Percentiles rank a stretch among this genome's conserved stretches.
Conservation (phyloP, 2,329 filamentous ascomycete genomes). For the Ophiocordyceps sinensis region DNA sequence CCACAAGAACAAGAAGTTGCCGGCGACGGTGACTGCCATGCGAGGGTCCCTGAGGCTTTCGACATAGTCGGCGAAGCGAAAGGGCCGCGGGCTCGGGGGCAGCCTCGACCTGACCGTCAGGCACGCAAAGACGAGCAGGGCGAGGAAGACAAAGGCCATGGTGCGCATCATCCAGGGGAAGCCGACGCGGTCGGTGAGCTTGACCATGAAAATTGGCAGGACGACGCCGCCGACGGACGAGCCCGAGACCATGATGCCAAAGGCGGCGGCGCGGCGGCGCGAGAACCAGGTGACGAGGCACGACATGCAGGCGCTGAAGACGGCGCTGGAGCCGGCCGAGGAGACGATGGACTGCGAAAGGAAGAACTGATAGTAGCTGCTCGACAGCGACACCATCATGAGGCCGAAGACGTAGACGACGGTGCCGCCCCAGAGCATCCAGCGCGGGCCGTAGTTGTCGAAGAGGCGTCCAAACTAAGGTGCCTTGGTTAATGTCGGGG, state of each 20-base stretch:
- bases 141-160: constrained; percentile 30
- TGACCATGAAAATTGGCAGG: constrained; percentile 46
- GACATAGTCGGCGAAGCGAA: constrained; percentile 31
- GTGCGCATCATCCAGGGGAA: constrained; percentile 35
- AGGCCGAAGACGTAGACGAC: constrained; percentile 46
- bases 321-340: constrained; percentile 25
- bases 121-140: constrained; percentile 19
- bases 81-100: constrained; percentile 28
- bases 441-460: constrained; percentile 49
- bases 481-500: constrained; percentile 6
- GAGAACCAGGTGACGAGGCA: constrained; percentile 36
- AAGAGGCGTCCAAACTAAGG: constrained; percentile 41
- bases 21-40: constrained; percentile 27
- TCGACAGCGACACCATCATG: constrained; percentile 46
- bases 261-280: constrained; percentile 33
- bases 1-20: constrained; percentile 39
- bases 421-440: constrained; percentile 37
- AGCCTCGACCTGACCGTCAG: constrained; percentile 24
- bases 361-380: constrained; percentile 29
- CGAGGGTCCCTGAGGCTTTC: constrained; percentile 29
- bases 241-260: constrained; percentile 38
- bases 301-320: constrained; percentile 28
- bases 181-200: constrained; percentile 31
- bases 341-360: constrained; percentile 26
- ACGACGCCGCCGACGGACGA: constrained; percentile 39